Conservation (phyloP, 1,284 basidiomycete species). For the Leucoagaricus sp. region DNA sequence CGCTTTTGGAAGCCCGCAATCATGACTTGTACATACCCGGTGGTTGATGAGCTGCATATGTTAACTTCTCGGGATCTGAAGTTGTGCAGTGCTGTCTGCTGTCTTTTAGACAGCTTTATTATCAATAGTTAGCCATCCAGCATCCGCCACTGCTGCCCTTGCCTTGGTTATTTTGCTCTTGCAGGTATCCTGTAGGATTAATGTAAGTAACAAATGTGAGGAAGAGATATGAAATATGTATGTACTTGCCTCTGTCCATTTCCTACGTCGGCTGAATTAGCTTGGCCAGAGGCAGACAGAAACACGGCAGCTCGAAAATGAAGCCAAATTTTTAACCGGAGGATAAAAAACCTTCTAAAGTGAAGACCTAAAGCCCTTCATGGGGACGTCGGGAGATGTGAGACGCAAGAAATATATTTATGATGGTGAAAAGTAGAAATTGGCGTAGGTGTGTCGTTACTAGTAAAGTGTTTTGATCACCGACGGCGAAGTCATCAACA, state of each 20-base stretch:
- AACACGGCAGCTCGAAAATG: conserved; percentile 43
- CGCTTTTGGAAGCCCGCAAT: too few species aligned
- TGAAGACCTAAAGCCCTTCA: conserved; percentile 66
- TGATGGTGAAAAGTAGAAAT: not conserved
- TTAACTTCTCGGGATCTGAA: too few species aligned
- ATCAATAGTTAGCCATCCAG: too few species aligned
- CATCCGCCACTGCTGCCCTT: too few species aligned
- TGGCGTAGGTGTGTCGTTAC: not conserved
- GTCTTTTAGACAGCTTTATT: too few species aligned
- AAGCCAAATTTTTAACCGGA: not conserved
- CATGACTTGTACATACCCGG: too few species aligned
- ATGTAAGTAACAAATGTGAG: not conserved
- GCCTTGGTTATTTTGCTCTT: conserved; percentile 51
- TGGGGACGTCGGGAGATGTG: conserved; percentile 45
- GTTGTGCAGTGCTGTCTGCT: too few species aligned
- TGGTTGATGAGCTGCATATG: too few species aligned
- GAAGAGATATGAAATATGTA: conserved; percentile 19
- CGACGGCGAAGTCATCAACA: not conserved
- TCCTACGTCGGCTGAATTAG: conserved; percentile 42
- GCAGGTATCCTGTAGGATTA: conserved; percentile 47
- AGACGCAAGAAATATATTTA: conserved; percentile 4
- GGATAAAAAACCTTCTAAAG: conserved; percentile 52
- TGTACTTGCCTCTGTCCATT: conserved; percentile 52
- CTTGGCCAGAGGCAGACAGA: conserved; percentile 31
- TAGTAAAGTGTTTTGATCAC: not conserved